Base-by-base conservation (phyloP, 2,329 filamentous ascomycete species). In the Tolypocladium ovalisporum region DNA sequence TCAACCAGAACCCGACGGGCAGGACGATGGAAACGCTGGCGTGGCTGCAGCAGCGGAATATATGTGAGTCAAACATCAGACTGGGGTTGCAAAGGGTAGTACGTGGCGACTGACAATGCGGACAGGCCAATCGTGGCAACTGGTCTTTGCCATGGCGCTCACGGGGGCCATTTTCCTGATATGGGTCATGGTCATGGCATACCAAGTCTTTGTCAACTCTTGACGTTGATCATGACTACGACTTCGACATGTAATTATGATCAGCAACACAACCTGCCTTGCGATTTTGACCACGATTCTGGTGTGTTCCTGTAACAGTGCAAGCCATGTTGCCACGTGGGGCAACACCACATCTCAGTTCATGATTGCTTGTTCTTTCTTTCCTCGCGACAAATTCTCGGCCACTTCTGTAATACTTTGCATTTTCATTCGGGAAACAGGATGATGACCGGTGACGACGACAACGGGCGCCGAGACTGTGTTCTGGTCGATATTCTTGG, bases 141-240 rank as follows among this genome's bases (percentile, higher is more conserved):
- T 85, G 1, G 81, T 82, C 1, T 88, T 86, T 69, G 78, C 83
- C 1, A 84, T 87, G 67, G 77, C 77, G 22, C 68, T 88, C 29
- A 78, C 84, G 2, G 84, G 84, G 0, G 73, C 70, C 22, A 71
- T 85, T 1, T 86, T 86, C 61, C 67, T 86, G 58, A 66, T 87
- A n/a, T 87, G 84, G 84, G 82, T 86, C 64, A 85, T 86, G 76
- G 73, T 86, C 60, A 86, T 87, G 79, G 80, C 83, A 13, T 83
- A 84, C 63, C 82, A 85, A 61, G 84, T 87, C 12, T 87, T 83
- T 73, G 78, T 70, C 59, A 67, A 71, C 54, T 75, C 73, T 61
- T 74, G 57, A 61, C 47, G 8, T 17, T 8, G 47, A 29, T 17
- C 0, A 24, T 47, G 13, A 17, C 24, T 15, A 15, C 2, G 7